Base-by-base conservation (phyloP, 2,329 filamentous ascomycete species). In the Trichoderma atroviride region DNA sequence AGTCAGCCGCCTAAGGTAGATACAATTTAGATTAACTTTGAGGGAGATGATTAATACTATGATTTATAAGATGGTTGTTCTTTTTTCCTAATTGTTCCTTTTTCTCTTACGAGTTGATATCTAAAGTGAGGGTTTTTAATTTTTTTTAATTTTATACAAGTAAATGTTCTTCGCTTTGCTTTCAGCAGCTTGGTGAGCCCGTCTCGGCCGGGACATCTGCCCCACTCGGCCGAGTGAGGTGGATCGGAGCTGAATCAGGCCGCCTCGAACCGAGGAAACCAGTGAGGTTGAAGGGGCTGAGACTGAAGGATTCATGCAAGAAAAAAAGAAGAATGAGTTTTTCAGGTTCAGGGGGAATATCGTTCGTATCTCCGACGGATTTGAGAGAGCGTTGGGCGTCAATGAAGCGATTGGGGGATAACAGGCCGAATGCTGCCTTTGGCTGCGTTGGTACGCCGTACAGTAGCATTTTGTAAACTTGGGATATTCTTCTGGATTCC, bases 151-250 rank as follows among this genome's bases (percentile, higher is more conserved):
- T 27, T 27, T 27, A n/a, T n/a, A n/a, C n/a, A n/a, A n/a, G n/a
- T n/a, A n/a, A n/a, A n/a, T n/a, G n/a, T n/a, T n/a, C n/a, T n/a
- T n/a, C n/a, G n/a, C 27, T 27, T 27, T 4, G 27, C 27, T 27
- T 27, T 4, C 27, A 27, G 27, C 27, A 2, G n/a, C 22, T 6
- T 29, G 16, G 16, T 11, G 19, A 16, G 33, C 11, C 53, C 37
- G 53, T 57, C 63, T 66, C 65, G 57, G 43, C 65, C 57, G 57
- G 57, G 29, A 27, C 2, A 0, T 14, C 11, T 22, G 33, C 63
- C 63, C 63, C 57, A 68, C 65, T 61, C 65, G 65, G 67, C 67
- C 67, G 67, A 69, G 67, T 65, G 52, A 60, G 33, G 37, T 56
- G 37, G 24, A 2, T 56, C 57, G 65, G 65, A 24, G 10, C 6